Base-by-base conservation (phyloP, 2,329 filamentous ascomycete species). In the Monosporascus sp. region DNA sequence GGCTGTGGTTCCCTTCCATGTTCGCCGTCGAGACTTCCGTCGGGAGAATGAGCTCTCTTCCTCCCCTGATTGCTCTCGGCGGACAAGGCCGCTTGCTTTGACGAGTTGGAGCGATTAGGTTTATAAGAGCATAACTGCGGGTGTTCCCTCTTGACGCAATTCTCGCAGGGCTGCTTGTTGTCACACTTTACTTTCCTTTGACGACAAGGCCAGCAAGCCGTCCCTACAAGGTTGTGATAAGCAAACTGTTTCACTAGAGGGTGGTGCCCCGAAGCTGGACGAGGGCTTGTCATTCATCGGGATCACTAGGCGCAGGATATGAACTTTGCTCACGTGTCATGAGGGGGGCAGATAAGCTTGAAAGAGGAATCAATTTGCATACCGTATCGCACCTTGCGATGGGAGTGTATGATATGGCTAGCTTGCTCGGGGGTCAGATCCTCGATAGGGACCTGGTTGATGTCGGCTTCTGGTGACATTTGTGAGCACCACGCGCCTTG, bases 161-260 rank as follows among this genome's bases (percentile, higher is more conserved):
- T 87, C 63, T 86, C 82, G 67, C 83, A 87, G 1, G 83, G 83
- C 63, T 84, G 78, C 66, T 85, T 82, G 67, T 85, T 86, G 70
- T 86, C 83, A 66, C 83, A 87, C 70, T 86, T 86, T 41, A 87
- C 83, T 69, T 87, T 86, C 58, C 83, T 77, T 67, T 86, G 83
- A 46, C 83, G 76, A 64, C 83, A 87, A 14, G 83, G 83, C 82
- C 83, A 87, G 62, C 83, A 87, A 5, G 81, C 81, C 43, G 81
- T 84, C 53, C 81, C 81, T 84, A 61, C 4, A 50, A 22, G 47
- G 47, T 47, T 14, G 17, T 41, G 55, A 56, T 65, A 54, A 53
- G 60, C 58, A 58, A 53, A 46, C 17, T 9, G 43, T 27, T 46
- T 35, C 31, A 35, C 31, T 35, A 35, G 31, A 14, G 31, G 9